Percentiles rank a stretch among this genome's conserved stretches.
Evolutionary conservation across 352 stramenopile genomes (phyloP).

Genomic region (Globisporangium alternatum): DNA sequence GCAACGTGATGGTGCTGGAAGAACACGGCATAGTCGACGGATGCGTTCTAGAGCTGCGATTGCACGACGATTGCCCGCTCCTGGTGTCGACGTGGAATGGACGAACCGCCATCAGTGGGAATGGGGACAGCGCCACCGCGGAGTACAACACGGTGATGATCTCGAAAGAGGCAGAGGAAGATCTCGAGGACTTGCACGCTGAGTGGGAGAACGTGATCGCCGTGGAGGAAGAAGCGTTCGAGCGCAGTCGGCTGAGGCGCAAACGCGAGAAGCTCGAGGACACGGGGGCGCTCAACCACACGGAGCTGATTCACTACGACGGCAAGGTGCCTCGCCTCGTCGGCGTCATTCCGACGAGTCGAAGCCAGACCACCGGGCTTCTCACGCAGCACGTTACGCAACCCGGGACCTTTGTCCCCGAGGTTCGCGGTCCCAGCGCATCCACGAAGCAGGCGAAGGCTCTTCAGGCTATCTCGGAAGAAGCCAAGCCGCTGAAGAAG

Average conservation of each 20-base stretch:
- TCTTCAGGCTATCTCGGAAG: conserved; percentile 1
- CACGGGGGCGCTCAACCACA: conserved; percentile 48
- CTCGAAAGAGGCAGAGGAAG: conserved; percentile 78
- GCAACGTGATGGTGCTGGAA: conserved; percentile 66
- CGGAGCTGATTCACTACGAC: conserved; percentile 62
- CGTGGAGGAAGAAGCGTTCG: conserved; percentile 57
- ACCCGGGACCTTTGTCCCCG: background rate
- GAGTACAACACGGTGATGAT: conserved; percentile 85
- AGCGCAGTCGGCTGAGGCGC: conserved; percentile 38
- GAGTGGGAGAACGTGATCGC: conserved; percentile 60
- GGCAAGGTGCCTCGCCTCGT: conserved; percentile 42
- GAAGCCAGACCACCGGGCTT: background rate
- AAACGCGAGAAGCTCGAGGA: conserved; percentile 57
- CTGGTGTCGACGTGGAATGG: conserved; percentile 66
- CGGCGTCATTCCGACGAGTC: conserved; percentile 43
- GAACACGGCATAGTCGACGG: conserved; percentile 70
- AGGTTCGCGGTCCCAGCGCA: background rate
- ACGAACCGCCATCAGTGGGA: conserved; percentile 37
- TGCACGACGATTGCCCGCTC: conserved; percentile 75
- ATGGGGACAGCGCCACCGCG: conserved; percentile 8
- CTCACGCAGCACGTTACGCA: conserved; percentile 3
- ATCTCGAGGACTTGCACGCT: conserved; percentile 66
- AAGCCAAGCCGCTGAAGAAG: conserved; percentile 8
- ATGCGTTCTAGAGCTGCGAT: conserved; percentile 59
- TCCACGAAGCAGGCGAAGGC: background rate